These are phyloP conservation scores for Eruca vesicaria DNA, from an alignment of 441 rosid species.

Conservation along the genomic window DNA sequence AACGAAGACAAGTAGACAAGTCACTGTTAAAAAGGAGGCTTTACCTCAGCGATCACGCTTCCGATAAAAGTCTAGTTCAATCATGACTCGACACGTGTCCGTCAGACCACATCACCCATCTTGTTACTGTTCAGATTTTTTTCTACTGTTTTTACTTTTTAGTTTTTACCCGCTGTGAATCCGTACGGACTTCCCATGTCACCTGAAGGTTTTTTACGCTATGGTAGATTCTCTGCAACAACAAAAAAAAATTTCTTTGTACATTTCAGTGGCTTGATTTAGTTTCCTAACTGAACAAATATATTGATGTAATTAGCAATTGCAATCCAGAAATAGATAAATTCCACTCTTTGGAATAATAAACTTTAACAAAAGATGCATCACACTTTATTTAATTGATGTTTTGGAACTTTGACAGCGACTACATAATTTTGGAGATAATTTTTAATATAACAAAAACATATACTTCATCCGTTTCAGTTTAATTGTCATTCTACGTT, in stretches of 20 bases:
- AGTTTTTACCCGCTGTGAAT: constrained; percentile 15
- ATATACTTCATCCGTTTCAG: too few species aligned
- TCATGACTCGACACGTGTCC: constrained; percentile 23
- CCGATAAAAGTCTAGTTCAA: neutral
- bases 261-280: constrained; percentile 2
- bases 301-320: neutral
- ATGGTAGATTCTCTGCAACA: too few species aligned
- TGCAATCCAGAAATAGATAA: neutral
- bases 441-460: neutral
- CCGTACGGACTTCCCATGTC: constrained; percentile 22
- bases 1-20: constrained; percentile 9
- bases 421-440: neutral
- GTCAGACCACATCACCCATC: neutral
- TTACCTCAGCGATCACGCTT: constrained; percentile 17
- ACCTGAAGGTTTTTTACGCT: constrained; percentile 22
- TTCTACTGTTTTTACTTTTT: constrained; percentile 1
- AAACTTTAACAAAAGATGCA: constrained; percentile 9
- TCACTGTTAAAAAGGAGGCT: neutral
- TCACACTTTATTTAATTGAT: neutral
- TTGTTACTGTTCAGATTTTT: constrained; percentile 23
- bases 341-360: constrained; percentile 7
- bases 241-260: neutral
- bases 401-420: neutral
- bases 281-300: neutral
- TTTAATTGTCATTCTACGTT: too few species aligned